phyloP scores from a whole-genome alignment of 2,329 filamentous ascomycete genomes.

The Elsinoe fawcettii region DNA sequence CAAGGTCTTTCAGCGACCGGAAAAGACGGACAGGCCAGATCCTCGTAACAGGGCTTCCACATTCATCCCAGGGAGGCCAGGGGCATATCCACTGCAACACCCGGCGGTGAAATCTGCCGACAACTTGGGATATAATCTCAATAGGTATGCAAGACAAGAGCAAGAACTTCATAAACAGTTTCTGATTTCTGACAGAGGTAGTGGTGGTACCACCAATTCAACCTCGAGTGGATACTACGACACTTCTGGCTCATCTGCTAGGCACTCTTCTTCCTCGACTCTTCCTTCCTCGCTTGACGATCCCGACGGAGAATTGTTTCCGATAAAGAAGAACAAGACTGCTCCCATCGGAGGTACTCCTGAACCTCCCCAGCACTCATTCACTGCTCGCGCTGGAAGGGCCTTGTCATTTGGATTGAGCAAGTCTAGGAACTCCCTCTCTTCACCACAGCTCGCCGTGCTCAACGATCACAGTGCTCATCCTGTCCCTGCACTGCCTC shows the following conservation, averaged over 20 bases:
- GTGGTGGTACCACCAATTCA: conserved; percentile 43
- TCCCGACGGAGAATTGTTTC: conserved; percentile 29
- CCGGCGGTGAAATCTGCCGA: conserved; percentile 30
- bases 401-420: conserved; percentile 46
- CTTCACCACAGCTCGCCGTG: not conserved
- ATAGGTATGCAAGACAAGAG: conserved; percentile 26
- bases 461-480: not conserved
- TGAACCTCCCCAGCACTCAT: conserved; percentile 31
- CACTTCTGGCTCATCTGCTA: conserved; percentile 38
- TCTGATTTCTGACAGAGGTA: conserved; percentile 36
- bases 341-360: conserved; percentile 32
- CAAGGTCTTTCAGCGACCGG: conserved; percentile 46
- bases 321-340: conserved; percentile 31
- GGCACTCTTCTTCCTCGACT: conserved; percentile 49
- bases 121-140: conserved; percentile 25
- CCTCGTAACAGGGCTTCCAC: conserved; percentile 10
- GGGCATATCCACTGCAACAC: conserved; percentile 26
- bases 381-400: conserved; percentile 37
- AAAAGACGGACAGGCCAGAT: conserved; percentile 30
- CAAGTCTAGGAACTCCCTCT: conserved; percentile 26
- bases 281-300: conserved; percentile 48
- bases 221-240: conserved; percentile 38
- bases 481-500: not conserved
- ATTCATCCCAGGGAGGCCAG: conserved; percentile 13
- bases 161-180: conserved; percentile 31